Evolutionary conservation across 371 early-diverging fungal genomes (phyloP).

Genomic region (Lichtheimia hyalospora): DNA sequence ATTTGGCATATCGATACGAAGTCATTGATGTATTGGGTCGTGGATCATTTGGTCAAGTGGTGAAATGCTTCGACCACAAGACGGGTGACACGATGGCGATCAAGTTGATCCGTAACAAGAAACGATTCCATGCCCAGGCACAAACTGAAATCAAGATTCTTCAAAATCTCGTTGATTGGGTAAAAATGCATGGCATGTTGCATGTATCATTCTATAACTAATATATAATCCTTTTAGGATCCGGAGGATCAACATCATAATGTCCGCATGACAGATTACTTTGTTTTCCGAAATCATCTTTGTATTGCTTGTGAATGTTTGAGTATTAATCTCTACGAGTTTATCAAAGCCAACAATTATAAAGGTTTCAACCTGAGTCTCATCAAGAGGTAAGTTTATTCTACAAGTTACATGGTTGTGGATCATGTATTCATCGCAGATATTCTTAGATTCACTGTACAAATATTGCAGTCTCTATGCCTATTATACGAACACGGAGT

Average conservation of each 20-base stretch:
- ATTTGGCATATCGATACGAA: constrained; percentile 88
- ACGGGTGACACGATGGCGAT: constrained; percentile 85
- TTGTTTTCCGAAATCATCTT: constrained; percentile 83
- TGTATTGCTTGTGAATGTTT: constrained; percentile 92
- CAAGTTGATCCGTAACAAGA: constrained; percentile 94
- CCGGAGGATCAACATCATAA: constrained; percentile 62
- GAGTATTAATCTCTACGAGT: constrained; percentile 88
- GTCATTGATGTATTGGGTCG: constrained; percentile 87
- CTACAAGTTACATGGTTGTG: neutral
- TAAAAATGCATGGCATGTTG: constrained; percentile 17
- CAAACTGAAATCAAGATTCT: constrained; percentile 93
- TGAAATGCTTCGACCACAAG: constrained; percentile 88
- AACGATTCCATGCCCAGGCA: constrained; percentile 92
- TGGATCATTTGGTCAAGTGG: constrained; percentile 97
- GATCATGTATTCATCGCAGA: neutral
- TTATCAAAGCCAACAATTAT: constrained; percentile 81
- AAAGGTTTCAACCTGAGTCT: constrained; percentile 73
- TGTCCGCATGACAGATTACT: constrained; percentile 81
- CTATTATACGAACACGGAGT: constrained; percentile 66
- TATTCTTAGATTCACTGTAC: constrained; percentile 55
- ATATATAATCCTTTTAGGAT: constrained; percentile 46
- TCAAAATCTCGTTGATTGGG: constrained; percentile 65
- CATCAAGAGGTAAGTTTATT: constrained; percentile 45
- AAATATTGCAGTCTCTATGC: constrained; percentile 74
- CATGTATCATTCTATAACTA: too few species aligned